Evolutionary conservation across 345 rosid species (phyloP).

Genomic region (Microcos paniculata): DNA sequence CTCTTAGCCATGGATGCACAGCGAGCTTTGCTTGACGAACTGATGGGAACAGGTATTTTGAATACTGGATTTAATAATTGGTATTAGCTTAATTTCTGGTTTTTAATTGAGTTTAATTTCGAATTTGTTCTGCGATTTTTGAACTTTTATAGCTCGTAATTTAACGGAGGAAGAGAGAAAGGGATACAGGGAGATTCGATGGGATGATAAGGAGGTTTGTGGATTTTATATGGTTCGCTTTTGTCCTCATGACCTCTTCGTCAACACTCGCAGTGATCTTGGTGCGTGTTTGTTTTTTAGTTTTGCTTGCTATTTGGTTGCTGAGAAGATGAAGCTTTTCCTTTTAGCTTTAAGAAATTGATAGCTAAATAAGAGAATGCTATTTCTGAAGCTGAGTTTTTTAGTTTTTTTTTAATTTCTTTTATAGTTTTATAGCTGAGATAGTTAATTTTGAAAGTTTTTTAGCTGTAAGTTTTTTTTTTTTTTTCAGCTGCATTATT

Average conservation of each 20-base stretch:
- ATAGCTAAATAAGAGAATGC: neutral
- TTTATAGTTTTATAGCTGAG: slow-evolving; percentile 1
- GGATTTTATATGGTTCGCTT: slow-evolving; percentile 92
- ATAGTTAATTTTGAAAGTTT: neutral
- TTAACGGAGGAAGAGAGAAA: slow-evolving; percentile 86
- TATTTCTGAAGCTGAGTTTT: neutral
- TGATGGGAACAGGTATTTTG: slow-evolving; percentile 87
- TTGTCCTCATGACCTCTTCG: slow-evolving; percentile 97
- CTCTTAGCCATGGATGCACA: slow-evolving; percentile 74
- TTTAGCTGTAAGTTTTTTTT: neutral
- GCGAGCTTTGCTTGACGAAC: slow-evolving; percentile 93
- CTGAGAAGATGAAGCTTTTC: neutral
- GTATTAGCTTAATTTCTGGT: neutral
- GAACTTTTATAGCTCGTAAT: slow-evolving; percentile 61
- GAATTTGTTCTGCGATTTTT: neutral
- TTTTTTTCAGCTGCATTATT: neutral
- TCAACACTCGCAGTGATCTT: slow-evolving; percentile 94
- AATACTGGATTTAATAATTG: neutral
- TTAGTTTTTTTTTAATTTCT: neutral
- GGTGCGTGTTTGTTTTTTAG: slow-evolving; percentile 42
- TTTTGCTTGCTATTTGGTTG: neutral
- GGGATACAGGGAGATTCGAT: slow-evolving; percentile 74
- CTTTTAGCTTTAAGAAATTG: neutral
- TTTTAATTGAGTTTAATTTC: neutral
- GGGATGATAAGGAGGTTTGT: slow-evolving; percentile 98